Conservation (phyloP, 2,329 filamentous ascomycete species). For the Phaeosphaeria sp. region DNA sequence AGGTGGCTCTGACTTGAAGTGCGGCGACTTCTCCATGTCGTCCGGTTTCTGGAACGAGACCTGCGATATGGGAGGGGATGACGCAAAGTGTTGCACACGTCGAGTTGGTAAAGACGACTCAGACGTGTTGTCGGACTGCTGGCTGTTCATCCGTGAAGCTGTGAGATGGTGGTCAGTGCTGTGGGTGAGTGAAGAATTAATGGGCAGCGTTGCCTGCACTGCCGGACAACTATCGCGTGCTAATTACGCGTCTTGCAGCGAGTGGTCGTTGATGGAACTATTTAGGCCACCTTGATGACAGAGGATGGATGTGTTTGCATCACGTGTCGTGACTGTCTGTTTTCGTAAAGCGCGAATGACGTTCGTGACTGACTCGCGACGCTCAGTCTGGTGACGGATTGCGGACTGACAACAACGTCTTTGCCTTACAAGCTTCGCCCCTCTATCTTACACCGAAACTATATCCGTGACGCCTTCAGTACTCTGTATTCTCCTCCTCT, state of each 20-base stretch:
- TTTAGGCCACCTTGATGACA: too few relatives aligned
- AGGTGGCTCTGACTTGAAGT: slow-evolving; percentile 17
- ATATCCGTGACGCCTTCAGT: background rate
- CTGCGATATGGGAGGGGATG: slow-evolving; percentile 17
- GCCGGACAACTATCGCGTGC: background rate
- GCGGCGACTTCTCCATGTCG: slow-evolving; percentile 22
- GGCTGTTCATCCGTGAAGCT: slow-evolving; percentile 25
- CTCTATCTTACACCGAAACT: background rate
- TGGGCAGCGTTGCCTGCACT: background rate
- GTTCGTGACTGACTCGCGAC: slow-evolving; percentile 32
- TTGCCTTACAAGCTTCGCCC: slow-evolving; percentile 2
- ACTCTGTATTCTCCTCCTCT: background rate
- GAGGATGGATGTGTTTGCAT: slow-evolving; percentile 9
- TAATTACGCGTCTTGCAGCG: background rate
- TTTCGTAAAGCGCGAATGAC: slow-evolving; percentile 33
- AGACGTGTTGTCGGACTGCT: slow-evolving; percentile 19
- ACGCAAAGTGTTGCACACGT: slow-evolving; percentile 13
- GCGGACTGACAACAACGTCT: background rate
- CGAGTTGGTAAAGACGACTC: slow-evolving; percentile 31
- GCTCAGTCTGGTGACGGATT: slow-evolving; percentile 15
- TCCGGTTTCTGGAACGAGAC: slow-evolving; percentile 2
- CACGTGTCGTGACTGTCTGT: slow-evolving; percentile 19
- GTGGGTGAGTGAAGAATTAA: slow-evolving; percentile 25
- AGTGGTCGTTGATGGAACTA: too few relatives aligned
- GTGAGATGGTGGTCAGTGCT: slow-evolving; percentile 30